Conservation (phyloP, 2,329 filamentous ascomycete genomes). For the Pezicula neosporulosa region DNA sequence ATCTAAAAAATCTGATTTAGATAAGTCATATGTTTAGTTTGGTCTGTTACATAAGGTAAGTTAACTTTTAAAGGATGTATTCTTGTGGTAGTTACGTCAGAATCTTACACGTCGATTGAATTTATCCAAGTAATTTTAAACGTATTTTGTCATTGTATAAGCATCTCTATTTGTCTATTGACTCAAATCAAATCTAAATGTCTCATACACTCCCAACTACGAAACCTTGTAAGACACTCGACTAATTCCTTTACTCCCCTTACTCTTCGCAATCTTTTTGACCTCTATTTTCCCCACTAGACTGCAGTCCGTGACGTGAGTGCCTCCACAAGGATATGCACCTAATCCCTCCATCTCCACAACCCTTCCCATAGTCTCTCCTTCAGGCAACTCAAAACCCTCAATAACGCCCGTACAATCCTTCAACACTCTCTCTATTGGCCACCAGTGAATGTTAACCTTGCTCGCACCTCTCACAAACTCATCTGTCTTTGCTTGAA, state of each 20-base stretch:
- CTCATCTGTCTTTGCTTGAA: constrained; percentile 59
- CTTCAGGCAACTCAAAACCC: constrained; percentile 35
- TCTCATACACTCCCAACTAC: too few species aligned
- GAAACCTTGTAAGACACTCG: constrained; percentile 42
- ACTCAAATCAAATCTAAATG: too few species aligned
- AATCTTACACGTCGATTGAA: too few species aligned
- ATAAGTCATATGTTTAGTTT: too few species aligned
- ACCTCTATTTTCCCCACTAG: constrained; percentile 58
- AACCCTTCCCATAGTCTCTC: constrained; percentile 56
- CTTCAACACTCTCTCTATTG: constrained; percentile 55
- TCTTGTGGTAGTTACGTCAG: too few species aligned
- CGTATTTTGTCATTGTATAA: too few species aligned
- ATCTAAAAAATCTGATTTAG: too few species aligned
- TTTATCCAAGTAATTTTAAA: too few species aligned
- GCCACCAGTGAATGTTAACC: constrained; percentile 65
- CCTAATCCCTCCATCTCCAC: constrained; percentile 67
- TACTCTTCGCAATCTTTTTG: constrained; percentile 63
- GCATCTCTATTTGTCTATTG: too few species aligned
- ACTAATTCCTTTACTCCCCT: constrained; percentile 62
- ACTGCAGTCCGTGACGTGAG: constrained; percentile 62
- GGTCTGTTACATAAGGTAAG: too few species aligned
- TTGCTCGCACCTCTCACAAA: constrained; percentile 52
- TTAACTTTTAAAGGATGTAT: too few species aligned
- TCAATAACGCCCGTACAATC: constrained; percentile 37
- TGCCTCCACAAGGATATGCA: constrained; percentile 72